Base-by-base conservation (phyloP, 352 stramenopile genomes). In the Pythium sukuiense region DNA sequence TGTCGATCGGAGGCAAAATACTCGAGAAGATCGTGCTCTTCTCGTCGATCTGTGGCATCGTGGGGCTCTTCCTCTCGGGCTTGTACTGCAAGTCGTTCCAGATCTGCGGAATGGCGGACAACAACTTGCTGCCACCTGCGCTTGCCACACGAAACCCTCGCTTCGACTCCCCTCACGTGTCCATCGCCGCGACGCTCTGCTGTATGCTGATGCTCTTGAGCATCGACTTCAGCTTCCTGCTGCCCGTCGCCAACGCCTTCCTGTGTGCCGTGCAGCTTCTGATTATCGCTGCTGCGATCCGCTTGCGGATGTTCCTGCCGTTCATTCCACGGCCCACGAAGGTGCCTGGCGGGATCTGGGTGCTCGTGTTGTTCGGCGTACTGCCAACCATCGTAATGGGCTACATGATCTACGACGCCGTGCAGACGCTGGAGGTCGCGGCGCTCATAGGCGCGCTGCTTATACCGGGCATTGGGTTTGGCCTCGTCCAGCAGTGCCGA, bases 211-310 rank as follows among this genome's bases (percentile, higher is more conserved):
- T 71, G 39, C 62, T 92, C 11, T 32, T 88, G 32, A 72, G 60
- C 33, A 29, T 89, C 43, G 81, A 87, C 53, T 94, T 93, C 55
- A 65, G 93, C 29, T 75, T 79, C 46, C 76, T 96, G 49, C 58
- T 97, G 6, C 76, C 87, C 16, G 83, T 98, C 70, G 81, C 96
- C 18, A 98, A 98, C 72, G 88, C 95, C 8, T 94, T 96, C 61
- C 96, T 96, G 46, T 81, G 85, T 14, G 74, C 87, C 20, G 72
- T 87, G 14, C 74, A 98, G 46, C 45, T 98, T 4, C 67, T 98
- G 33, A 93, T 98, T 61, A 97, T 98, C 65, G 76, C 72, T 13
- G 85, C 95, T 0, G 89, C 96, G 73, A 78, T 98, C 54, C 87
- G 93, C 32, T 76, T 99, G 8, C 86, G 96, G 4, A 61, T 85